Percentiles rank a stretch among this genome's conserved stretches.
Conservation (phyloP, 2,329 filamentous ascomycete species). For the Trichoderma harzianum region DNA sequence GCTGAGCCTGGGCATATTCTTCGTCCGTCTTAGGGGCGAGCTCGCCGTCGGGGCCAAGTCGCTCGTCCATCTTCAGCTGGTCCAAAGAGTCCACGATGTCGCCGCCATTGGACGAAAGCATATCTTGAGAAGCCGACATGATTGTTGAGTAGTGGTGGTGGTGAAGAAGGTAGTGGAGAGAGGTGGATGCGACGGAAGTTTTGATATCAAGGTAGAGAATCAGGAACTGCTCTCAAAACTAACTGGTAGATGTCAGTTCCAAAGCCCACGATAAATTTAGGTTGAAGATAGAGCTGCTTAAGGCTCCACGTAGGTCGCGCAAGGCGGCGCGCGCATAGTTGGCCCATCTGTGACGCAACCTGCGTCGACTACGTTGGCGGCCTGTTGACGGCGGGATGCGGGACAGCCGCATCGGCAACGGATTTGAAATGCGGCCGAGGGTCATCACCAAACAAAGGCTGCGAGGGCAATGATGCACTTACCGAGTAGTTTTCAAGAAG, state of each 20-base stretch:
- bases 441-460: background rate
- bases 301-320: background rate
- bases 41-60: conserved; percentile 71
- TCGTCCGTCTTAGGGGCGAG: conserved; percentile 87
- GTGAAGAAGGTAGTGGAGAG: conserved; percentile 3
- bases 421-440: background rate
- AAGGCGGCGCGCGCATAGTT: conserved; percentile 1
- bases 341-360: conserved; percentile 6
- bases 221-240: background rate
- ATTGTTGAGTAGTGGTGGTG: conserved; percentile 22
- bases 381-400: background rate
- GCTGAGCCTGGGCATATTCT: conserved; percentile 87
- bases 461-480: background rate
- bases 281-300: background rate
- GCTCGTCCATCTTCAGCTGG: conserved; percentile 64
- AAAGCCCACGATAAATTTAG: background rate
- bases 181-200: conserved; percentile 6
- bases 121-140: conserved; percentile 64
- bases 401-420: background rate
- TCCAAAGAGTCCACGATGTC: conserved; percentile 60
- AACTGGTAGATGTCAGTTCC: background rate
- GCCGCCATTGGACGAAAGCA: conserved; percentile 55
- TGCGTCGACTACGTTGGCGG: background rate
- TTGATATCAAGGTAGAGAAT: background rate
- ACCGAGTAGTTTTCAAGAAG: background rate